Evolutionary conservation across 331 rosid species (phyloP).

Genomic region (Dryas integrifolia): DNA sequence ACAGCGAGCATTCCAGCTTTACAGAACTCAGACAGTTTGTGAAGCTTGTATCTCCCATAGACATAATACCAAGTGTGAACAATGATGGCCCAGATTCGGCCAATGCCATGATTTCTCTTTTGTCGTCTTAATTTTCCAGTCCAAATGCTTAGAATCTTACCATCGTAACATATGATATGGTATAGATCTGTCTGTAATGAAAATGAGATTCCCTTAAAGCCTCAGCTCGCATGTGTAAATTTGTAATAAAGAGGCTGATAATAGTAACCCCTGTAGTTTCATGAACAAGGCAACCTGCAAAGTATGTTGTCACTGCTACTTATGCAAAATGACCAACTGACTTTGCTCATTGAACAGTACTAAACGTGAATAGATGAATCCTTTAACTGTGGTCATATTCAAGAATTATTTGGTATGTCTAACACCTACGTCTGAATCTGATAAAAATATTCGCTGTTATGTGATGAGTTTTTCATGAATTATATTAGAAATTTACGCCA

Average conservation of each 20-base stretch:
- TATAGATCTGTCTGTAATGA: no score
- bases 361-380: background rate
- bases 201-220: no score
- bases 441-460: no score
- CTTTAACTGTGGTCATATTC: background rate
- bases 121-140: conserved; percentile 47
- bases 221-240: no score
- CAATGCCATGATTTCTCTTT: conserved; percentile 66
- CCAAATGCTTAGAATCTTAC: background rate
- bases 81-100: conserved; percentile 81
- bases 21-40: conserved; percentile 78
- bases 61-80: conserved; percentile 84
- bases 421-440: no score
- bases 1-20: conserved; percentile 92
- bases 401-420: background rate
- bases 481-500: background rate
- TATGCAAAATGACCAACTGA: background rate
- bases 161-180: no score
- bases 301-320: no score
- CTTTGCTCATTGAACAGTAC: background rate
- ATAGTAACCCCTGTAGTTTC: no score
- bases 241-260: no score
- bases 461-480: background rate
- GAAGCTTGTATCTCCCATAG: conserved; percentile 60
- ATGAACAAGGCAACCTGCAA: background rate